These are phyloP conservation scores for Leishmania tropica DNA, from an alignment of 208 protist species.

Conservation along the genomic window DNA sequence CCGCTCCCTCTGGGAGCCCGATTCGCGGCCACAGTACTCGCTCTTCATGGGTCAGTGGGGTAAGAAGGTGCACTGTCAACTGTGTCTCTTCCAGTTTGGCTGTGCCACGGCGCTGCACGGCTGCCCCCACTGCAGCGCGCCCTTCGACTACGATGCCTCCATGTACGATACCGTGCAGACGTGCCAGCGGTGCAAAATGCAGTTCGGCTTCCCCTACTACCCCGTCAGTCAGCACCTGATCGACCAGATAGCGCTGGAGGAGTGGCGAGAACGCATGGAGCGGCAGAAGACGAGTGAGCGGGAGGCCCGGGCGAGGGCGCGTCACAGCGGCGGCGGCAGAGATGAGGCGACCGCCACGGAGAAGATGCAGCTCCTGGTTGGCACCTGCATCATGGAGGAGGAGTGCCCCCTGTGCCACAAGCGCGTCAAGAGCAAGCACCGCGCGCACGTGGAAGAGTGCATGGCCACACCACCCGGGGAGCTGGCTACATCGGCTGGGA, in stretches of 20 bases:
- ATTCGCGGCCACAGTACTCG: conserved; percentile 79
- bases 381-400: conserved; percentile 69
- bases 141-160: conserved; percentile 80
- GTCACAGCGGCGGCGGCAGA: conserved; percentile 11
- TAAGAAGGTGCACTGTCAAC: conserved; percentile 85
- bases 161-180: conserved; percentile 70
- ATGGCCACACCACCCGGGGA: conserved; percentile 18
- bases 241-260: conserved; percentile 58
- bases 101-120: conserved; percentile 75
- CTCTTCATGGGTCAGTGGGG: conserved; percentile 88
- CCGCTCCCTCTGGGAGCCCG: conserved; percentile 69
- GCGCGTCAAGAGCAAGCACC: conserved; percentile 52
- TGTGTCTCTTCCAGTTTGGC: conserved; percentile 83
- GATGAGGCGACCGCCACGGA: conserved; percentile 28
- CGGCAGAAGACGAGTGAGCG: conserved; percentile 39
- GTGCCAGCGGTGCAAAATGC: conserved; percentile 59
- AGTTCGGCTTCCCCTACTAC: conserved; percentile 85
- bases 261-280: conserved; percentile 67
- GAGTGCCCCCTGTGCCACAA: conserved; percentile 70
- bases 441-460: conserved; percentile 63
- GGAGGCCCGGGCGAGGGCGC: conserved; percentile 42
- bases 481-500: not conserved
- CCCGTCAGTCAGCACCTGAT: conserved; percentile 78
- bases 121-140: conserved; percentile 74
- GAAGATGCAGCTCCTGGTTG: conserved; percentile 47